phyloP scores from a whole-genome alignment of 139 green algal genomes.

The Trebouxia sp. region DNA sequence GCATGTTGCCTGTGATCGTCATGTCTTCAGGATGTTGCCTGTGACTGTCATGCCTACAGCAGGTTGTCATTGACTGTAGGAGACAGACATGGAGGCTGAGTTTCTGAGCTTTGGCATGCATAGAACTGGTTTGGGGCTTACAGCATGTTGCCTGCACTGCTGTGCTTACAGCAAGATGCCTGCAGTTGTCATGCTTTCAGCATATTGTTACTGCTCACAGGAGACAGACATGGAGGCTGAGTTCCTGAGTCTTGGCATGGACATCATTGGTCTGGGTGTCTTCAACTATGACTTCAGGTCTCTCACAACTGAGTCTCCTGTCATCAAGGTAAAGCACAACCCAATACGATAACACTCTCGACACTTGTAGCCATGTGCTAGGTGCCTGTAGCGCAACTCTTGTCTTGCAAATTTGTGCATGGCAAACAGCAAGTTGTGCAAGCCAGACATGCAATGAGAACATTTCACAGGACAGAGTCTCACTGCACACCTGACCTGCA shows the following conservation, averaged over 20 bases:
- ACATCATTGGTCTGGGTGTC: constrained; percentile 98
- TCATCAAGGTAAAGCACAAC: constrained; percentile 78
- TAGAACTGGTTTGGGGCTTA: constrained; percentile 98
- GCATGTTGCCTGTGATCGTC: too few relatives aligned
- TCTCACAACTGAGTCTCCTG: constrained; percentile 89
- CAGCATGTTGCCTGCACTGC: too few relatives aligned
- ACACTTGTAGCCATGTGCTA: background rate
- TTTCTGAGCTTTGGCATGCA: constrained; percentile 94
- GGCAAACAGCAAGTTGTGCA: too few relatives aligned
- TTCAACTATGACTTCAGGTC: constrained; percentile 99
- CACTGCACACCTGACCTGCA: too few relatives aligned
- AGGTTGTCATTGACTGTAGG: background rate
- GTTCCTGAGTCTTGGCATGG: constrained; percentile 92
- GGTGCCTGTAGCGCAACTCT: too few relatives aligned
- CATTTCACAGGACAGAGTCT: too few relatives aligned
- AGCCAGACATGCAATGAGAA: too few relatives aligned
- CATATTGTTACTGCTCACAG: background rate
- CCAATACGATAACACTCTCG: background rate
- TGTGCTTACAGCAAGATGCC: background rate
- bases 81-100: constrained; percentile 93
- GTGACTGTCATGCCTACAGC: too few relatives aligned
- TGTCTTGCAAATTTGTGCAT: too few relatives aligned
- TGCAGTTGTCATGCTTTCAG: background rate
- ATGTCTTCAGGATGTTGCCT: background rate
- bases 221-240: constrained; percentile 92